Evolutionary conservation across 2,329 filamentous ascomycete genomes (phyloP), one percentile per base, ranked within the genome.

Genomic region (Diaporthe citri): DNA sequence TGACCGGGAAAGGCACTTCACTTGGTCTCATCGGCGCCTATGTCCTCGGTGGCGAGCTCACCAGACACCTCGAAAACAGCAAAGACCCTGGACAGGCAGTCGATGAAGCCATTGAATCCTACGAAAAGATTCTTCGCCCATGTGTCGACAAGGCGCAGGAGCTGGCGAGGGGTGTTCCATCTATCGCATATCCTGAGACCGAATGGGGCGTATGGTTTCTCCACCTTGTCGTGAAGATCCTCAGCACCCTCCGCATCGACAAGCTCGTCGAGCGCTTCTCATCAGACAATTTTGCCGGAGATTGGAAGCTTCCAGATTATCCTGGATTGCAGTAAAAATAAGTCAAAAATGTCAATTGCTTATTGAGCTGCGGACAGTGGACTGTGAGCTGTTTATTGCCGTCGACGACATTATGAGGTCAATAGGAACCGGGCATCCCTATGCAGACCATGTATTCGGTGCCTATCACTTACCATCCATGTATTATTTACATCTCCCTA

Each of bases 31-130:
- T 88, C 0, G 87, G 87, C 0, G 88, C 89, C 0, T 92, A 92
- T 78, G 81, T 90, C 3, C 82, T 92, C 5, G 90, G 90, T 0
- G 90, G 90, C 2, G 90, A 90, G 80, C 80, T 89, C 20, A 79
- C 80, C 34, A 79, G 79, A 43, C 79, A 83, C 4, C n/a, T 81
- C 25, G 46, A n/a, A 10, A n/a, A 20, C 9, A 8, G 48, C 28
- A 55, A 66, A 43, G 74, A 77, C 62, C 75, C 25, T 5, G 72
- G 52, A 7, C 57, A 46, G 25, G 77, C 80, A 17, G 77, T 86
- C 3, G 71, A 76, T 2, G 78, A 60, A 0, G 87, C 84, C 31
- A 81, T 88, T 17, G 77, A 78, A 48, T 80, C 79, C 0, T 90
- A 90, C 75, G 86, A 89, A 66, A 72, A 77, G n/a, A 79, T 78